Percentiles rank a stretch among this genome's conserved stretches.
Conservation (phyloP, 495 filamentous ascomycete genomes). For the Amniculicola lignicola region DNA sequence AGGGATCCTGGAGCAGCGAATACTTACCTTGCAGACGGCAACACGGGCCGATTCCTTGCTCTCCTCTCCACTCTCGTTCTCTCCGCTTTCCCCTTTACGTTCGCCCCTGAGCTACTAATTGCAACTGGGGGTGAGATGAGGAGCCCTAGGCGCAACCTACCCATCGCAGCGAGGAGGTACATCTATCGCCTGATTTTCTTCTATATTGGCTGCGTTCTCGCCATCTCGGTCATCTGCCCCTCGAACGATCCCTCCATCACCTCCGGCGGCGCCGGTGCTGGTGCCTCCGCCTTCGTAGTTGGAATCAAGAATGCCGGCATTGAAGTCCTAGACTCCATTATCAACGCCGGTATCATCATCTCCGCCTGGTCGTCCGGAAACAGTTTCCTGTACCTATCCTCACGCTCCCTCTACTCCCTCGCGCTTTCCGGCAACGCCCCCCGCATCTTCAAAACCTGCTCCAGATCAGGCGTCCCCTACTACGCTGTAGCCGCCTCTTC, state of each 20-base stretch:
- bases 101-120: slow-evolving; percentile 55
- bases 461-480: slow-evolving; percentile 38
- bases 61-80: slow-evolving; percentile 46
- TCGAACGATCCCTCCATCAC: slow-evolving; percentile 54
- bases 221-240: slow-evolving; percentile 55
- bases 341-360: slow-evolving; percentile 67
- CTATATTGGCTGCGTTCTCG: slow-evolving; percentile 58
- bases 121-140: slow-evolving; percentile 50
- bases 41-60: slow-evolving; percentile 48
- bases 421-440: slow-evolving; percentile 40
- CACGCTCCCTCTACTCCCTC: slow-evolving; percentile 51
- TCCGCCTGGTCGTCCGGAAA: slow-evolving; percentile 68
- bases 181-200: slow-evolving; percentile 55
- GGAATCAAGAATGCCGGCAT: slow-evolving; percentile 55
- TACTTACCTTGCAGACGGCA: slow-evolving; percentile 47
- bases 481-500: slow-evolving; percentile 35
- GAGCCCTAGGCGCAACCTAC: slow-evolving; percentile 49
- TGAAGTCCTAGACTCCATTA: slow-evolving; percentile 57
- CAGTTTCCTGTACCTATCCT: slow-evolving; percentile 57
- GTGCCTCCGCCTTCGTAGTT: slow-evolving; percentile 58
- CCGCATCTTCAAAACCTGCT: slow-evolving; percentile 37
- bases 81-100: slow-evolving; percentile 55
- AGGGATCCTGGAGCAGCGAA: slow-evolving; percentile 40
- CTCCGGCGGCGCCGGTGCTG: slow-evolving; percentile 51
- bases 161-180: slow-evolving; percentile 50